Evolutionary conservation across 2,329 filamentous ascomycete species (phyloP), one percentile per base, ranked within the genome.

Genomic region (Sporothrix brasiliensis): DNA sequence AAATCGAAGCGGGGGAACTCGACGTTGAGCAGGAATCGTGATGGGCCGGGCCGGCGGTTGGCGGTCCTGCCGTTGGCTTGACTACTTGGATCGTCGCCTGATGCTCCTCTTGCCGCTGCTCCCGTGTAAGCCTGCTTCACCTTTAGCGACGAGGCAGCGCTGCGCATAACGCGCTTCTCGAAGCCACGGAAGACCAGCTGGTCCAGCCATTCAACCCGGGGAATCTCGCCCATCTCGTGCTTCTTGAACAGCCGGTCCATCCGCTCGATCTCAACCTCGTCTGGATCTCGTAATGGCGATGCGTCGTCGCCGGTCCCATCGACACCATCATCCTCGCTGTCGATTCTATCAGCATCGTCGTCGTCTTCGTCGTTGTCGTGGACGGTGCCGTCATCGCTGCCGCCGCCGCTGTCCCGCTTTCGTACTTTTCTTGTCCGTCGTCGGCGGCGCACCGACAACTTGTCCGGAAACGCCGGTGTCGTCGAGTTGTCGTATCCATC

Each of bases 211-310:
- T 96, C 92, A 63, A 97, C 91, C 19, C 93, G 88, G 0, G 92
- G 89, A 34, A 99, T 94, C 78, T 99, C 95, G 21, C 93, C 94
- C 91, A 97, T 96, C 78, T 99, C 96, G 77, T 98, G 95, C 80
- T 97, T 97, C 81, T 99, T 99, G 78, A 99, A 91, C 27, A 98
- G 80, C 69, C 89, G 90, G 77, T 98, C 94, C 75, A 99, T 86
- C 21, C 95, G 86, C 76, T 97, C 93, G 73, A 97, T 86, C 79
- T 99, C 95, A 68, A 92, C 89, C n/a, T 82, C 82, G 72, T 96
- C 89, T 74, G 91, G 90, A 70, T 91, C 88, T n/a, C 87, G 56
- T 27, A 50, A n/a, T 7, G 63, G 49, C 4, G n/a, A 81, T 0
- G 82, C 78, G 1, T 84, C 81, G 1, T 85, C 80, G 0, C 82